Conservation (phyloP, 768 basidiomycete species). For the Pulveroboletus sp. region DNA sequence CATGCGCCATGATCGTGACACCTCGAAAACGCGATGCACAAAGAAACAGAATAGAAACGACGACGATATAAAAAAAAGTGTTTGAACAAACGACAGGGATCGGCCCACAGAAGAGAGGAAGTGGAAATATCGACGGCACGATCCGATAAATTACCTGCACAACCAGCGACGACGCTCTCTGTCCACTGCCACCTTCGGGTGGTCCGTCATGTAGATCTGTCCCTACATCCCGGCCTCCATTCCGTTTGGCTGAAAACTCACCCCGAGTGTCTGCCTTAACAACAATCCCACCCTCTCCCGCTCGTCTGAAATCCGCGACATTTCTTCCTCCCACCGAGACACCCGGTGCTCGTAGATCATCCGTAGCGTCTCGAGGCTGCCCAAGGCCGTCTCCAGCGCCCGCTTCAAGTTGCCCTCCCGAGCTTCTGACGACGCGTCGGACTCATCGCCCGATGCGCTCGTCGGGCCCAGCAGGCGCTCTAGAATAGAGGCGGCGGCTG, state of each 20-base stretch:
- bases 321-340: constrained; percentile 66
- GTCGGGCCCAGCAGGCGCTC: constrained; percentile 39
- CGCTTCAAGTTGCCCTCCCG: constrained; percentile 63
- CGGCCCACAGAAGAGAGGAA: background rate
- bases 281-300: constrained; percentile 62
- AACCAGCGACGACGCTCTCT: background rate
- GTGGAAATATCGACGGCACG: background rate
- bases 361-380: constrained; percentile 58
- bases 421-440: constrained; percentile 44
- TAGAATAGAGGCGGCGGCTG: constrained; percentile 41
- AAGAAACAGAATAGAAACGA: background rate
- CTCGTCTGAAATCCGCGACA: constrained; percentile 60
- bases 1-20: background rate
- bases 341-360: constrained; percentile 66
- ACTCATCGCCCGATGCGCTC: constrained; percentile 47
- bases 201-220: background rate
- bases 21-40: background rate
- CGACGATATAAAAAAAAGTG: background rate
- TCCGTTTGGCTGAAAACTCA: constrained; percentile 28
- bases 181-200: background rate
- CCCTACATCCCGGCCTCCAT: background rate
- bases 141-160: background rate
- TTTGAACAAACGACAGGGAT: background rate
- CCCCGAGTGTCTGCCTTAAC: constrained; percentile 58
- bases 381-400: constrained; percentile 63